Evolutionary conservation across 2,329 filamentous ascomycete species (phyloP).

Genomic region (Pestalotiopsis sp.): DNA sequence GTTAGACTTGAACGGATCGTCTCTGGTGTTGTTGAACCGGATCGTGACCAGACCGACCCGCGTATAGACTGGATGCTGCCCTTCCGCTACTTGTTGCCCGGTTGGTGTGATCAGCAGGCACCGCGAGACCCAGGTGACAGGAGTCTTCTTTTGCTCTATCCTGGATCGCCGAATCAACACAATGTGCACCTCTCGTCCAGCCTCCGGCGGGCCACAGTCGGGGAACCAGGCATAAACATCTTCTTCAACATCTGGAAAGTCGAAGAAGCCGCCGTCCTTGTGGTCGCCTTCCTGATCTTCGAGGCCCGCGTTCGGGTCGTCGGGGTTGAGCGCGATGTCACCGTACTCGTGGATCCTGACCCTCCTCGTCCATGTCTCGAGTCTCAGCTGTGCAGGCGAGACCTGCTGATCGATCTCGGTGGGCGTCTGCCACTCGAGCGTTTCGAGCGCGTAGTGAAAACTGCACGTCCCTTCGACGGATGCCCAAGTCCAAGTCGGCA

Average conservation of each 20-base stretch:
- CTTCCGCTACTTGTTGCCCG: neutral
- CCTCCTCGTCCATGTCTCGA: slow-evolving; percentile 4
- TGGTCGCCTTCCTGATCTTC: slow-evolving; percentile 4
- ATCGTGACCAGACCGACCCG: slow-evolving; percentile 5
- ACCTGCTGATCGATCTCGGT: neutral
- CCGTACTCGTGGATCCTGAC: slow-evolving; percentile 1
- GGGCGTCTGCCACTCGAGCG: slow-evolving; percentile 5
- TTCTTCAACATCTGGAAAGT: too few species aligned
- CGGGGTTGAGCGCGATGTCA: neutral
- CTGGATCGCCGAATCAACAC: neutral
- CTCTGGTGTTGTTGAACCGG: neutral
- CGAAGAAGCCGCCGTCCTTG: neutral
- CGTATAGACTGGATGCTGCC: neutral
- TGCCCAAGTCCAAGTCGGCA: slow-evolving; percentile 12
- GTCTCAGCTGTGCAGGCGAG: neutral
- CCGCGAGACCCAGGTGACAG: neutral
- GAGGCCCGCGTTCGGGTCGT: neutral
- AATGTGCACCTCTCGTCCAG: neutral
- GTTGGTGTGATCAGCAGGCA: slow-evolving; percentile 5
- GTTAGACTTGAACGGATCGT: slow-evolving; percentile 6
- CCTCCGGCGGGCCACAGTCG: slow-evolving; percentile 1
- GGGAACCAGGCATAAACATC: slow-evolving; percentile 9
- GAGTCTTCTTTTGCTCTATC: neutral
- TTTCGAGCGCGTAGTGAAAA: neutral
- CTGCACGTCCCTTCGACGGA: slow-evolving; percentile 11